Conservation (phyloP, 164 flowering plant genomes). For the Litsea cubeba region DNA sequence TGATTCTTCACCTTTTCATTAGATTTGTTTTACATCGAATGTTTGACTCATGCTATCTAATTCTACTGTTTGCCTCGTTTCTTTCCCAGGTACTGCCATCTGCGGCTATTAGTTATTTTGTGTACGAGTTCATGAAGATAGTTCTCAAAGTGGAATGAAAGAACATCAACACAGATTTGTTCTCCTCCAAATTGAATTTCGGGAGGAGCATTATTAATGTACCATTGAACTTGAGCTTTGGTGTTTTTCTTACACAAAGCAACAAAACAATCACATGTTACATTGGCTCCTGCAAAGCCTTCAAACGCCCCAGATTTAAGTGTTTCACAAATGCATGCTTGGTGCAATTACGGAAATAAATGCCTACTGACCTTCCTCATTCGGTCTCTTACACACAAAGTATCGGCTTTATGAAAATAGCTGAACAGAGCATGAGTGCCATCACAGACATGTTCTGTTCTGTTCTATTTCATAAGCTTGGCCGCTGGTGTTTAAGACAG, state of each 20-base stretch:
- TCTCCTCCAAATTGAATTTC: not conserved
- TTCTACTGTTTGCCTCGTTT: not conserved
- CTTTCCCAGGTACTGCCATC: conserved; percentile 79
- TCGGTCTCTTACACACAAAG: no score
- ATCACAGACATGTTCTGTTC: no score
- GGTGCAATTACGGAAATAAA: not conserved
- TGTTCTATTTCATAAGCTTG: no score
- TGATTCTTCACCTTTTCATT: not conserved
- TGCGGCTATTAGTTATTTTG: conserved; percentile 84
- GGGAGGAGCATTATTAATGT: not conserved
- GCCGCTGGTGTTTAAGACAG: no score
- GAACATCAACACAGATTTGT: not conserved
- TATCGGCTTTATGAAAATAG: no score
- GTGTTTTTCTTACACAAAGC: not conserved
- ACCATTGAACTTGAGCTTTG: not conserved
- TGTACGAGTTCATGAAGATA: conserved; percentile 89
- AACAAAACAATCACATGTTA: not conserved
- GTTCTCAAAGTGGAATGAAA: conserved; percentile 74
- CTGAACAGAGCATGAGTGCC: no score
- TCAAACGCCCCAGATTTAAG: not conserved
- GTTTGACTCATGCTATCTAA: not conserved
- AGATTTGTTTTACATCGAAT: not conserved
- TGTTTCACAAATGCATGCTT: not conserved
- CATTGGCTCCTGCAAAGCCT: not conserved
- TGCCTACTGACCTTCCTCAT: not conserved